Conservation (phyloP, 352 stramenopile species). For the Proteromonas lacertae region DNA sequence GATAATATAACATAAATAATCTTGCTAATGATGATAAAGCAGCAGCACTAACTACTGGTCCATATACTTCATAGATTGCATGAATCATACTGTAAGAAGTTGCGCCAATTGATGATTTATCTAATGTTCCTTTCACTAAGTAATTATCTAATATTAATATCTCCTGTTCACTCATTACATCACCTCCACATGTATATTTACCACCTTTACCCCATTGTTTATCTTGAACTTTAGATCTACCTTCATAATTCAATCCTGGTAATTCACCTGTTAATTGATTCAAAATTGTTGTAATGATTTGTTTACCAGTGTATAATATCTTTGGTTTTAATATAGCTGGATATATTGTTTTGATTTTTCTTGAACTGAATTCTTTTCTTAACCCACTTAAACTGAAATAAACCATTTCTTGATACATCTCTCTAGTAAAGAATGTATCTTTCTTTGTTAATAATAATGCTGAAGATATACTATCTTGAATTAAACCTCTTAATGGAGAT, state of each 20-base stretch:
- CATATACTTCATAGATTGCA: constrained; percentile 68
- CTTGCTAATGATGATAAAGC: constrained; percentile 37
- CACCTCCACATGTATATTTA: constrained; percentile 71
- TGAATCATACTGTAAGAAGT: constrained; percentile 90
- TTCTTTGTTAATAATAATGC: constrained; percentile 83
- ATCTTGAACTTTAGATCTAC: constrained; percentile 78
- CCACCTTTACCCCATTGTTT: no score
- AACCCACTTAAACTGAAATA: constrained; percentile 37
- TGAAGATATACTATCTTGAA: constrained; percentile 95
- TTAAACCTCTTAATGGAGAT: constrained; percentile 78
- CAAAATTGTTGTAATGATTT: constrained; percentile 27
- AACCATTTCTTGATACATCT: constrained; percentile 89
- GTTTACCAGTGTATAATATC: constrained; percentile 91
- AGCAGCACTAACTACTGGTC: constrained; percentile 25
- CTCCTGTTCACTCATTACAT: constrained; percentile 63
- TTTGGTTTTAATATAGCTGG: constrained; percentile 84
- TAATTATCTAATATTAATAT: constrained; percentile 78
- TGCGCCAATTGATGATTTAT: constrained; percentile 93
- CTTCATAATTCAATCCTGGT: constrained; percentile 43
- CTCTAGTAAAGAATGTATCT: constrained; percentile 84
- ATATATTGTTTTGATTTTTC: constrained; percentile 31
- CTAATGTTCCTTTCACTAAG: constrained; percentile 74
- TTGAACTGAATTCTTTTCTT: constrained; percentile 49
- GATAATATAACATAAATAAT: constrained; percentile 84
- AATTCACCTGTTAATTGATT: constrained; percentile 11